Evolutionary conservation across 306 rosid genomes (phyloP), one percentile per base, ranked within the genome.

Genomic region (Adenanthera pavonina): DNA sequence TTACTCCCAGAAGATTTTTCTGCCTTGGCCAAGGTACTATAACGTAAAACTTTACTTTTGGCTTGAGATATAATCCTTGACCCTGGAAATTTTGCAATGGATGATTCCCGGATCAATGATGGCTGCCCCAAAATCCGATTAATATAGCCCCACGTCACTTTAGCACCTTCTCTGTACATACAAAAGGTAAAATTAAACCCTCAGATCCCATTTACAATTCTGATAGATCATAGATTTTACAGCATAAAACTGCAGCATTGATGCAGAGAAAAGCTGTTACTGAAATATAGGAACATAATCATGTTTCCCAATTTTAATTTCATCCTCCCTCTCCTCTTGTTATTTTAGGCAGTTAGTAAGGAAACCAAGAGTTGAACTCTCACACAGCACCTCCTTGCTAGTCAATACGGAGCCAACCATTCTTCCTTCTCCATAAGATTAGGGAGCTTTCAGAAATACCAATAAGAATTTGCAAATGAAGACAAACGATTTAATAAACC

Each of bases 41-140:
- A 85, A 49, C 85, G 87, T 41, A 81, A 60, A 84, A 88, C 81
- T 88, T 86, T 94, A 80, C 74, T 88, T 87, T 91, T 96, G 67
- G 89, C 90, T 83, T 70, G 80, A 82, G 94, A 87, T 41, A 96
- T 20, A n/a, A 96, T 72, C 75, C 91, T 87, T 80, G 95, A 88
- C 68, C 98, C 99, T 2, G 97, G 97, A 87, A 91, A 81, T 85
- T 92, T 93, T 61, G 90, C 89, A 56, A 96, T 92, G 56, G 99
- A 96, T 72, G 99, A 96, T 84, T 96, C 98, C 73, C 98, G 89
- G 87, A 96, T 96, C 81, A 96, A 88, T 40, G 98, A 96, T 57
- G 99, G 99, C 92, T 96, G 99, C 75, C 99, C 99, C 84, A 96
- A 80, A 80, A 96, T 91, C 86, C 98, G 91, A 88, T 94, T 96